Conservation (phyloP, 139 green algal genomes). For the Volvox africanus region DNA sequence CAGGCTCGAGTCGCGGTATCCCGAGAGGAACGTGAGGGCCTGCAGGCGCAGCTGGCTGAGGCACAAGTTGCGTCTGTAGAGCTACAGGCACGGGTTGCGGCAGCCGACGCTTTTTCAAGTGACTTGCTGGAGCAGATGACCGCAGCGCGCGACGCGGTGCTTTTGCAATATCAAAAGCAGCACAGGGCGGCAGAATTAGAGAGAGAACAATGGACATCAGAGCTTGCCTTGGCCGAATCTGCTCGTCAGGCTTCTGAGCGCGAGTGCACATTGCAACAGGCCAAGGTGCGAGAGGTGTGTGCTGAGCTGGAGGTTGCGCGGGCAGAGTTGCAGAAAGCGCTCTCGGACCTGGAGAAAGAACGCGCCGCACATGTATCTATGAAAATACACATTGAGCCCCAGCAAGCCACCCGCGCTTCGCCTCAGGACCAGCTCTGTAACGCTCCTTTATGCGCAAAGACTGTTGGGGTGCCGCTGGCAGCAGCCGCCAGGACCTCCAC, state of each 20-base stretch:
- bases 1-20: not conserved
- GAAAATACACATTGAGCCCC: not conserved
- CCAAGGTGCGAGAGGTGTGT: not conserved
- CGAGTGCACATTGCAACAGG: not conserved
- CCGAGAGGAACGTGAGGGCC: not conserved
- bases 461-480: not conserved
- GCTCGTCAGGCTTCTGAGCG: not conserved
- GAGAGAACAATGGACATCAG: not conserved
- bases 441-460: not conserved
- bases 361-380: not conserved
- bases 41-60: not conserved
- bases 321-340: not conserved
- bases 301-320: not conserved
- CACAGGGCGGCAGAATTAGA: not conserved
- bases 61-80: not conserved
- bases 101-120: not conserved
- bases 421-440: not conserved
- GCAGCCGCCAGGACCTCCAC: not conserved
- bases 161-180: not conserved
- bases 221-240: not conserved
- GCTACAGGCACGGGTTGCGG: not conserved
- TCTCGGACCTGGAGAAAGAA: not conserved
- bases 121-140: not conserved
- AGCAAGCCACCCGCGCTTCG: not conserved
- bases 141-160: not conserved